phyloP scores from a whole-genome alignment of 768 basidiomycete genomes.

The Gloeostereum incarnatum region DNA sequence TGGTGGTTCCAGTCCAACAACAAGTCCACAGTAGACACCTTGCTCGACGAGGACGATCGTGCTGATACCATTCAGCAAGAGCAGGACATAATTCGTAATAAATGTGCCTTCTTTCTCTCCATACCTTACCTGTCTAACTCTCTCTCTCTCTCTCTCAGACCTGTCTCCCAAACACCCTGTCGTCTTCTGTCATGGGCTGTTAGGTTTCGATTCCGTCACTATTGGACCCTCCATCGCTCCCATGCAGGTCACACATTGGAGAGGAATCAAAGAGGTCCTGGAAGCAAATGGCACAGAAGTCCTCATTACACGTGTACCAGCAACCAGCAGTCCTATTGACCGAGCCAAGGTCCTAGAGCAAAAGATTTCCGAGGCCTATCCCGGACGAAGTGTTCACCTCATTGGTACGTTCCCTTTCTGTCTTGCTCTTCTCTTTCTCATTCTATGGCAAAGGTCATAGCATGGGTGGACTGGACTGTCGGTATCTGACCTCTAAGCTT shows the following conservation, averaged over 20 bases:
- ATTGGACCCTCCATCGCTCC: constrained; percentile 72
- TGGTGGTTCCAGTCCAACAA: constrained; percentile 49
- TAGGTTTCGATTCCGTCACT: constrained; percentile 82
- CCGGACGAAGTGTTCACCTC: constrained; percentile 80
- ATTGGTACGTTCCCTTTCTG: constrained; percentile 39
- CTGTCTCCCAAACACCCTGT: constrained; percentile 45
- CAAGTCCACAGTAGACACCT: constrained; percentile 31
- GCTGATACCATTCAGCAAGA: constrained; percentile 37
- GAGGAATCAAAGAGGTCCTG: constrained; percentile 90
- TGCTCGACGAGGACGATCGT: constrained; percentile 46
- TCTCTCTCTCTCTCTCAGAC: constrained; percentile 3
- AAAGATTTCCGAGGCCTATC: constrained; percentile 70
- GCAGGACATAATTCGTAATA: constrained; percentile 35
- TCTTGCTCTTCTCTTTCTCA: constrained; percentile 5
- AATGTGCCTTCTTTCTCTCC: no score
- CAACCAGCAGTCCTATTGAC: constrained; percentile 81
- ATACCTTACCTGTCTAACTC: neutral
- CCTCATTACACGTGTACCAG: constrained; percentile 89
- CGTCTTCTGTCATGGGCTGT: constrained; percentile 92
- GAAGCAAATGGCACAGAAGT: constrained; percentile 85
- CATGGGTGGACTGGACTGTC: constrained; percentile 87
- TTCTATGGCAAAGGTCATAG: constrained; percentile 4
- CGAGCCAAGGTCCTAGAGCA: constrained; percentile 86
- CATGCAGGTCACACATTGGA: constrained; percentile 89
- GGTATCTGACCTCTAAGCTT: constrained; percentile 78